Evolutionary conservation across 441 rosid species (phyloP).

Genomic region (Euphorbia celastroides): DNA sequence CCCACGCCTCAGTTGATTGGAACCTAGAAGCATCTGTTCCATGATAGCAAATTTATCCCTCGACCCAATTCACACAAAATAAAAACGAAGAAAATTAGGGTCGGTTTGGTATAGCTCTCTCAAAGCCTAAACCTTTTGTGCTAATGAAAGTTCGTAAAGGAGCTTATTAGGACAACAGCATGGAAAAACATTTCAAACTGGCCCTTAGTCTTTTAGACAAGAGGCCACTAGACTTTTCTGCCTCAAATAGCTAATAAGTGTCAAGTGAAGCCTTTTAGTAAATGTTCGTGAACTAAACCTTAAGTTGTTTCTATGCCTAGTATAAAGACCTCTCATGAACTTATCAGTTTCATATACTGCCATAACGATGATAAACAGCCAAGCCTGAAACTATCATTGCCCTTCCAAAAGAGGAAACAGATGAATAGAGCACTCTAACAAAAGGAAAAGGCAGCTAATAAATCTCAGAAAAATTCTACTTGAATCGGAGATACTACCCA

Average conservation of each 20-base stretch:
- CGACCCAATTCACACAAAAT: slow-evolving; percentile 2
- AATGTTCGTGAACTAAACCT: background rate
- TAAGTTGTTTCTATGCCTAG: background rate
- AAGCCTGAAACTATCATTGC: background rate
- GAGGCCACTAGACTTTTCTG: background rate
- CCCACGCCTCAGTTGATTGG: slow-evolving; percentile 4
- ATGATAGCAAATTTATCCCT: background rate
- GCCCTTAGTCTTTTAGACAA: too few species aligned
- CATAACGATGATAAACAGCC: slow-evolving; percentile 11
- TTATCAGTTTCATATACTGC: slow-evolving; percentile 9
- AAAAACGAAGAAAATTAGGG: background rate
- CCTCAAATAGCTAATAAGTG: background rate
- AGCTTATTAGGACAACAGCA: too few species aligned
- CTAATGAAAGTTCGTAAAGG: background rate
- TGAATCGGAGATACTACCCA: slow-evolving; percentile 18
- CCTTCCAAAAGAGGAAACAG: background rate
- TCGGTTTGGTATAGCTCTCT: background rate
- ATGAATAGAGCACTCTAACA: background rate
- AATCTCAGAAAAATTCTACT: slow-evolving; percentile 14
- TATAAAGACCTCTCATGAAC: slow-evolving; percentile 2
- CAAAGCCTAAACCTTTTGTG: too few species aligned
- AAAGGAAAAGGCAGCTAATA: slow-evolving; percentile 7
- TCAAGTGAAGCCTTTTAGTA: background rate
- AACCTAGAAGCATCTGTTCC: background rate
- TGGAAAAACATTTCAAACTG: too few species aligned